A percentile compares a stretch with the other conserved stretches of the same genome.
These are phyloP conservation scores for Pythium aristosporum DNA, from an alignment of 352 stramenopile species.

Conservation along the genomic window DNA sequence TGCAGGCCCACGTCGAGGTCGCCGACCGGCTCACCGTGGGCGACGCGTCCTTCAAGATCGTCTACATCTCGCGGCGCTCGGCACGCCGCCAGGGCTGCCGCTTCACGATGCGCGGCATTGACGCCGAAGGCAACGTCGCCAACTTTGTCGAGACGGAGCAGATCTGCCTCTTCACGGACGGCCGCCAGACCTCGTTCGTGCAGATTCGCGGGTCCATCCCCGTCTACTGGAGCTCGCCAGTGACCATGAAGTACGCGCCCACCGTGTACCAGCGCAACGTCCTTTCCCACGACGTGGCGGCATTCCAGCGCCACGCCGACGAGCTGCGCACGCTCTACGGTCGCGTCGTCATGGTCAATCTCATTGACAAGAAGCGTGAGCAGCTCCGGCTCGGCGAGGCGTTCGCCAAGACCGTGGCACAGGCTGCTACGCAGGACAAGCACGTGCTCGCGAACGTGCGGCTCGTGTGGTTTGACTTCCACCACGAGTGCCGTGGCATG, in stretches of 20 bases:
- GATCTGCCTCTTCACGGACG: slow-evolving; percentile 63
- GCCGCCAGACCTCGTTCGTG: slow-evolving; percentile 84
- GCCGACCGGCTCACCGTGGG: slow-evolving; percentile 49
- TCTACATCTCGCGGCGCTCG: slow-evolving; percentile 67
- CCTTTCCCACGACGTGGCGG: slow-evolving; percentile 54
- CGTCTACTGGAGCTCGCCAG: slow-evolving; percentile 90
- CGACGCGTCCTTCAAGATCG: slow-evolving; percentile 49
- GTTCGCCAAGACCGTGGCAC: slow-evolving; percentile 67
- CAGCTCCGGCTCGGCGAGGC: slow-evolving; percentile 88
- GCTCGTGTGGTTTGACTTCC: slow-evolving; percentile 96
- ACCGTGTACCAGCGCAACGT: slow-evolving; percentile 45
- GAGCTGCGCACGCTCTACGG: slow-evolving; percentile 61
- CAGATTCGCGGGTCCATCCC: slow-evolving; percentile 96
- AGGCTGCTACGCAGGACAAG: slow-evolving; percentile 25
- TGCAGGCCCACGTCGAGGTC: slow-evolving; percentile 60
- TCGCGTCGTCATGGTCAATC: slow-evolving; percentile 85
- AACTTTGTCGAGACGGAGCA: slow-evolving; percentile 96
- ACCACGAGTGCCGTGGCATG: slow-evolving; percentile 93
- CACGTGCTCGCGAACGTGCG: slow-evolving; percentile 55
- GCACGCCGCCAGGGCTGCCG: slow-evolving; percentile 83
- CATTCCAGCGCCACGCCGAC: slow-evolving; percentile 65
- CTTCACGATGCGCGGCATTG: slow-evolving; percentile 91
- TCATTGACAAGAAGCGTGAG: slow-evolving; percentile 90
- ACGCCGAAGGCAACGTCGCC: slow-evolving; percentile 85
- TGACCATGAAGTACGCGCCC: slow-evolving; percentile 92